These are phyloP conservation scores for Trypanosoma cruzi DNA, from an alignment of 208 protist species.

Conservation along the genomic window DNA sequence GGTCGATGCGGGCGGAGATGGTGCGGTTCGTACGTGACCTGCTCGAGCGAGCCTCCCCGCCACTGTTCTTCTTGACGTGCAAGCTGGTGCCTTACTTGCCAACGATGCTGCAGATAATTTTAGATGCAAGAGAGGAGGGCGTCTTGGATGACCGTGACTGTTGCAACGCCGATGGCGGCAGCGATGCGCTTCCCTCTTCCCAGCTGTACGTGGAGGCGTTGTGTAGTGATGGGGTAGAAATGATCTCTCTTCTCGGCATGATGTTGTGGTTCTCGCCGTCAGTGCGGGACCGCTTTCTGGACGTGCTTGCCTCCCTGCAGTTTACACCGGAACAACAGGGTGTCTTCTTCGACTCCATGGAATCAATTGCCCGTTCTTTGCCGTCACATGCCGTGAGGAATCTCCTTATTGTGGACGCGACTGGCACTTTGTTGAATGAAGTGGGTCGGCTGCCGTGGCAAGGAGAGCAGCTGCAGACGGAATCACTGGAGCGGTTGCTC, in stretches of 20 bases:
- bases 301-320: constrained; percentile 1
- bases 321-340: constrained; percentile 1
- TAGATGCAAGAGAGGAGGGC: constrained; percentile 1
- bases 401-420: constrained; percentile 20
- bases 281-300: constrained; percentile 4
- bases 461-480: not conserved
- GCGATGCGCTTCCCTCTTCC: not conserved
- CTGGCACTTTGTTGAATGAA: constrained; percentile 12
- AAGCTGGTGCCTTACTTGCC: constrained; percentile 14
- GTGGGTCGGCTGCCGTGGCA: not conserved
- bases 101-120: constrained; percentile 18
- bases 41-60: constrained; percentile 17
- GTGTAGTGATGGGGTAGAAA: constrained; percentile 4
- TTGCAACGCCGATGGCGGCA: not conserved
- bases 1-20: constrained; percentile 14
- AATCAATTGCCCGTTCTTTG: not conserved
- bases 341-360: constrained; percentile 9
- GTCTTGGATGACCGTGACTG: not conserved
- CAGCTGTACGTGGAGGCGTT: not conserved
- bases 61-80: constrained; percentile 8
- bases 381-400: not conserved
- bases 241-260: constrained; percentile 13
- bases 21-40: constrained; percentile 22
- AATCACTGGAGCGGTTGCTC: not conserved
- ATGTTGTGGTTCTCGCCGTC: constrained; percentile 16